phyloP scores from a whole-genome alignment of 164 flowering plant genomes.

The Brasenia schreberi region DNA sequence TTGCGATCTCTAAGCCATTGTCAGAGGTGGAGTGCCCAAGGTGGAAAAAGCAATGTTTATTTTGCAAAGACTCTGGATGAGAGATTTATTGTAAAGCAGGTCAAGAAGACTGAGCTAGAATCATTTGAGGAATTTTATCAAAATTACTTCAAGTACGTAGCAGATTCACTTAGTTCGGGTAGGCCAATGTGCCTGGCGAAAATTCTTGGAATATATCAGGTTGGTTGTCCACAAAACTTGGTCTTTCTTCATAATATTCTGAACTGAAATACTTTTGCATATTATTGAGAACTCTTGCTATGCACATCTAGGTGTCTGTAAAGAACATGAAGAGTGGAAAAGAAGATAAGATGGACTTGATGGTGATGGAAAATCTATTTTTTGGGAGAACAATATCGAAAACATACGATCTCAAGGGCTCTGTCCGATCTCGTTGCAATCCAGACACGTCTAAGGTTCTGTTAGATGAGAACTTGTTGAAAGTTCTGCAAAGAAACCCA shows the following conservation, averaged over 20 bases:
- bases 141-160: constrained; percentile 59
- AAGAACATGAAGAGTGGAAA: constrained; percentile 57
- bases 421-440: constrained; percentile 61
- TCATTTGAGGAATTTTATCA: constrained; percentile 80
- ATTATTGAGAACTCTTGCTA: background rate
- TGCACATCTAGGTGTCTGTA: constrained; percentile 32
- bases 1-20: constrained; percentile 68
- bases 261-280: background rate
- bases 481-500: constrained; percentile 55
- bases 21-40: constrained; percentile 71
- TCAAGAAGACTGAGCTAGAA: constrained; percentile 69
- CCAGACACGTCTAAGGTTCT: constrained; percentile 53
- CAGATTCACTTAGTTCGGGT: constrained; percentile 43
- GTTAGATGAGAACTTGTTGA: constrained; percentile 59
- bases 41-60: constrained; percentile 82
- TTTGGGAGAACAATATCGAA: constrained; percentile 44
- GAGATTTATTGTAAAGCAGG: constrained; percentile 69
- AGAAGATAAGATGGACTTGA: constrained; percentile 64
- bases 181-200: constrained; percentile 81
- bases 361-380: constrained; percentile 91
- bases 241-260: background rate
- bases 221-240: constrained; percentile 8
- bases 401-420: constrained; percentile 80
- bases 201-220: constrained; percentile 78
- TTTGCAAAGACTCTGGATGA: constrained; percentile 81